Evolutionary conservation across 139 green algal species (phyloP), one percentile per base, ranked within the genome.

Genomic region (Tetraselmis striata): DNA sequence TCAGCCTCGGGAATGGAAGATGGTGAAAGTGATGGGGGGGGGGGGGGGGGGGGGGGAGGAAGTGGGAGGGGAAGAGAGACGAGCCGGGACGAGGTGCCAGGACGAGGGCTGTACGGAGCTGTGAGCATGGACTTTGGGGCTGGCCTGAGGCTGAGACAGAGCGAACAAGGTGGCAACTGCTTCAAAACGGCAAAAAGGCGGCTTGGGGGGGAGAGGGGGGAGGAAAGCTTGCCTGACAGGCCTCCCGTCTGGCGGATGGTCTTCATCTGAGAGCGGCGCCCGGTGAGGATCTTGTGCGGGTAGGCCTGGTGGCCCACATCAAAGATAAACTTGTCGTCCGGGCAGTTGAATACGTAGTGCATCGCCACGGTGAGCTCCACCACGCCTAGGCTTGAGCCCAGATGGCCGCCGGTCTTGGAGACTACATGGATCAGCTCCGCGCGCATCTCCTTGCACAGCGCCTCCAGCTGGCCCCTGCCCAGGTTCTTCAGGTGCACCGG

Each of bases 401-500:
- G 87, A 84, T 99, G 97, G 1, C 97, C 95, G n/a, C 94, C 94
- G 0, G 94, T 97, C 84, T 95, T 93, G 31, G 92, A 96, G 22
- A 95, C 88, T 23, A 83, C 27, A 92, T 98, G 92, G 31, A 99
- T 96, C 27, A 98, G 91, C 81, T 99, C 97, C 32, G 89, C 83
- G 24, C 97, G 92, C 77, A 99, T 84, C 89, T 99, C 97, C 82
- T 97, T 95, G 88, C 93, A 95, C 26, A 99, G 93, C 91, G 98
- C 93, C 81, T 92, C 86, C 18, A 99, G 92, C 86, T 98, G 95
- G 29, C 88, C 78, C 1, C 90, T 78, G 83, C 89, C 96, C 84
- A 99, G 95, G 87, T 99, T 99, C 83, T 99, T 99, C 11, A 99
- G 93, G 89, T 99, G 96, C 28, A 99, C 93, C 0, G 96, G 96